A percentile compares a stretch with the other conserved stretches of the same genome.
Evolutionary conservation across 2,329 filamentous ascomycete genomes (phyloP).

Genomic region (Fusarium fracticaudum): DNA sequence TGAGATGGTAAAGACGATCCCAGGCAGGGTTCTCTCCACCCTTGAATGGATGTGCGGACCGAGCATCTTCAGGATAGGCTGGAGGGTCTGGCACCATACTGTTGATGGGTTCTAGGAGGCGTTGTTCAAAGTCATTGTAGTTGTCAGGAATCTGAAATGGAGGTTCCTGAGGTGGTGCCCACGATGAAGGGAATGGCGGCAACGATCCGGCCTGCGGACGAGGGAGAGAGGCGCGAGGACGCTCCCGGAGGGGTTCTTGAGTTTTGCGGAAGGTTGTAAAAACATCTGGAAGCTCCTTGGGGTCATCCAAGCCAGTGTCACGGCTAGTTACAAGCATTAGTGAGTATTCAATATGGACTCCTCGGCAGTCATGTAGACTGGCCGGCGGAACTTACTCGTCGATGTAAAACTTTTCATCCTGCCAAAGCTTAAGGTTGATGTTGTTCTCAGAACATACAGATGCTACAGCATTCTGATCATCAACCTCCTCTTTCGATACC

Average conservation of each 20-base stretch:
- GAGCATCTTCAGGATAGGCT: slow-evolving; percentile 59
- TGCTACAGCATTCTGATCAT: slow-evolving; percentile 68
- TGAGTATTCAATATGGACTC: not conserved
- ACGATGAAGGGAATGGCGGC: slow-evolving; percentile 59
- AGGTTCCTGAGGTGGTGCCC: slow-evolving; percentile 64
- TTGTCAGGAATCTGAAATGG: slow-evolving; percentile 72
- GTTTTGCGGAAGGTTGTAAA: slow-evolving; percentile 80
- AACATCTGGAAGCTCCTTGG: slow-evolving; percentile 73
- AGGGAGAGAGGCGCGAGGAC: slow-evolving; percentile 67
- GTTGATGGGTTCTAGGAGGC: slow-evolving; percentile 67
- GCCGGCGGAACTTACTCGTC: slow-evolving; percentile 71
- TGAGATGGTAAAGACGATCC: slow-evolving; percentile 67
- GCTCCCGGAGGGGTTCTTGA: slow-evolving; percentile 74
- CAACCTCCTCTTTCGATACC: slow-evolving; percentile 73
- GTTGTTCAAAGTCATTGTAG: slow-evolving; percentile 61
- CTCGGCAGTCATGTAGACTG: no score
- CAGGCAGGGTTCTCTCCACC: slow-evolving; percentile 73
- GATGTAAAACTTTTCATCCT: slow-evolving; percentile 81
- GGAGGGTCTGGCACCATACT: slow-evolving; percentile 62
- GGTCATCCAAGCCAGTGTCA: slow-evolving; percentile 67
- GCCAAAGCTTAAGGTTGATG: slow-evolving; percentile 71
- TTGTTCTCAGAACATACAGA: slow-evolving; percentile 61
- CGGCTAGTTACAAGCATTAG: slow-evolving; percentile 58
- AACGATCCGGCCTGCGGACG: slow-evolving; percentile 61
- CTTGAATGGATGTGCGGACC: slow-evolving; percentile 71